These are phyloP conservation scores for Hanseniaspora gamundiae DNA, from an alignment of 1,139 yeast species.

Conservation along the genomic window DNA sequence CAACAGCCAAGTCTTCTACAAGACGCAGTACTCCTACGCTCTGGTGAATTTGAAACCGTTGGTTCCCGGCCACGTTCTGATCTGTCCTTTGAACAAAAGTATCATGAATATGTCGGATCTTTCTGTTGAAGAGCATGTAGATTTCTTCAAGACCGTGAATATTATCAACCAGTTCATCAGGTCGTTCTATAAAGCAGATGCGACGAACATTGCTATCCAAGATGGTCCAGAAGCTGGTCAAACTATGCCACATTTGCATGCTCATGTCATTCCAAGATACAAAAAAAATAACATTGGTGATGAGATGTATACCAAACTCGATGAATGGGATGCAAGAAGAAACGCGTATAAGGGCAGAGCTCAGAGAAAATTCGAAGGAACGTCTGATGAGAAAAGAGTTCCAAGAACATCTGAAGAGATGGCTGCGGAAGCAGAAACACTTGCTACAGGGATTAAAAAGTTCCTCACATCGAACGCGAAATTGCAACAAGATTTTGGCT, in stretches of 20 bases:
- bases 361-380: constrained; percentile 23
- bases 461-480: no score
- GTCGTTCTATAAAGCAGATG: constrained; percentile 57
- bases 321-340: constrained; percentile 33
- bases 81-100: constrained; percentile 60
- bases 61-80: constrained; percentile 78
- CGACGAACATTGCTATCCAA: constrained; percentile 80
- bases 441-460: constrained; percentile 6
- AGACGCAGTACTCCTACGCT: constrained; percentile 55
- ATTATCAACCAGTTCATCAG: constrained; percentile 54
- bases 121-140: constrained; percentile 57
- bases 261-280: constrained; percentile 81
- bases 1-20: constrained; percentile 25
- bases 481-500: no score
- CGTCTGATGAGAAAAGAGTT: constrained; percentile 38
- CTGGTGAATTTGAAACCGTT: constrained; percentile 82
- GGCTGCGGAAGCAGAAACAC: constrained; percentile 10
- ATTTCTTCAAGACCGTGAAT: constrained; percentile 71
- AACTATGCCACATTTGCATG: constrained; percentile 83
- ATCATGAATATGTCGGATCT: constrained; percentile 58
- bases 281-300: constrained; percentile 57
- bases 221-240: constrained; percentile 97
- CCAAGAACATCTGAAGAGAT: constrained; percentile 41
- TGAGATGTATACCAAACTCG: constrained; percentile 51
- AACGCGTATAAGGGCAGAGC: constrained; percentile 13